phyloP scores from a whole-genome alignment of 805 yeast genomes.

The Myxozyma kluyveri region DNA sequence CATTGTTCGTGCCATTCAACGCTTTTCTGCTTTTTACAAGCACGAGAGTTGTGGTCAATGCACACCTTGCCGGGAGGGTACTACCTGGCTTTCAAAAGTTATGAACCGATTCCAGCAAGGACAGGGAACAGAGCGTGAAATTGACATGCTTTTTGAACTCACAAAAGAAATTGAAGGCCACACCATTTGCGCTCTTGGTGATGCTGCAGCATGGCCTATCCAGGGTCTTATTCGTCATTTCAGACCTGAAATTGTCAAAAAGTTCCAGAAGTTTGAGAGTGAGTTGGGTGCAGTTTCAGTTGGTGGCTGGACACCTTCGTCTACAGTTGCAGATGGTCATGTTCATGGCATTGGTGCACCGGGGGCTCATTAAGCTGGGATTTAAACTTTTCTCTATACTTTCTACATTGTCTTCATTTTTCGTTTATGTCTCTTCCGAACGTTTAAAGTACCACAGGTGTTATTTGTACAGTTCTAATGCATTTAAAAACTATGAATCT shows the following conservation, averaged over 20 bases:
- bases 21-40: constrained; percentile 79
- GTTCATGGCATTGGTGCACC: constrained; percentile 50
- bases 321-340: constrained; percentile 59
- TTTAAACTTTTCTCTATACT: not conserved
- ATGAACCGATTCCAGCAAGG: constrained; percentile 80
- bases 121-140: constrained; percentile 76
- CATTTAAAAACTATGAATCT: no score
- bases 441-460: no score
- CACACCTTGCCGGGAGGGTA: constrained; percentile 93
- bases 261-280: constrained; percentile 61
- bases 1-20: constrained; percentile 78
- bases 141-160: constrained; percentile 79
- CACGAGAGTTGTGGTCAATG: constrained; percentile 95
- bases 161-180: constrained; percentile 88
- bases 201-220: constrained; percentile 92
- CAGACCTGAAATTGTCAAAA: constrained; percentile 76
- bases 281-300: constrained; percentile 50
- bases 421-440: not conserved
- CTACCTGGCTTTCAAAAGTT: constrained; percentile 78
- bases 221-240: constrained; percentile 84
- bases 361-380: constrained; percentile 13
- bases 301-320: constrained; percentile 77
- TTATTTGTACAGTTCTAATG: no score
- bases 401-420: not conserved
- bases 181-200: constrained; percentile 89